Evolutionary conservation across 257 asterid genomes (phyloP), one percentile per base, ranked within the genome.

Genomic region (Ballota nigra): DNA sequence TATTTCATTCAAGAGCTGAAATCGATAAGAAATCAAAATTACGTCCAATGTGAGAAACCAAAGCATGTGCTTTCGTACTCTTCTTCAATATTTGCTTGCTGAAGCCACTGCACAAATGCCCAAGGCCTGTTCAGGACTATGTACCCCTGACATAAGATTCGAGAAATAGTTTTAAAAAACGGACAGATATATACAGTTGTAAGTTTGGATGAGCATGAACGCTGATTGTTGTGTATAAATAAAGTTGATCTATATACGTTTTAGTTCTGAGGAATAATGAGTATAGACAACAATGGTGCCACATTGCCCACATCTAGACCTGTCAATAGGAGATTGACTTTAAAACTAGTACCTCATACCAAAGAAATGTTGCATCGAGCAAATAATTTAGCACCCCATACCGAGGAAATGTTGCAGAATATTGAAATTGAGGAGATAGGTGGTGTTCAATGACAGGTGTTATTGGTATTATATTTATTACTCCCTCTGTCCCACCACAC

Each of bases 41-140:
- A 20, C 9, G n/a, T 7, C 38, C 24, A 51, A 53, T 9, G 36
- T 15, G 31, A n/a, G 51, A 70, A 67, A 38, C 24, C 8, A 51
- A 36, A 60, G 72, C 20, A 43, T 45, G 74, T 41, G 51, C 28
- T 34, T 69, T 24, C 95, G 3, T 83, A 92, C 98, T 93, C 98
- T 87, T 93, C 98, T 79, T 89, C 75, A 74, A 93, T 93, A 40
- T 85, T 67, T 62, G 96, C 92, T 81, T 93, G 86, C 74, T 87
- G 94, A 80, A 93, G 98, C 98, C 98, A 93, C 82, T 93, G 98
- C 60, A 93, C 98, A 83, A 93, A 91, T 59, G 98, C 98, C 97
- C 97, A 93, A 23, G 98, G 98, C 66, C 98, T 87, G 81, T 93
- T 93, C 53, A 93, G 96, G 76, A 93, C 98, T 80, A 93, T 86